phyloP scores from a whole-genome alignment of 352 stramenopile species.

The Globisporangium camurandrum region DNA sequence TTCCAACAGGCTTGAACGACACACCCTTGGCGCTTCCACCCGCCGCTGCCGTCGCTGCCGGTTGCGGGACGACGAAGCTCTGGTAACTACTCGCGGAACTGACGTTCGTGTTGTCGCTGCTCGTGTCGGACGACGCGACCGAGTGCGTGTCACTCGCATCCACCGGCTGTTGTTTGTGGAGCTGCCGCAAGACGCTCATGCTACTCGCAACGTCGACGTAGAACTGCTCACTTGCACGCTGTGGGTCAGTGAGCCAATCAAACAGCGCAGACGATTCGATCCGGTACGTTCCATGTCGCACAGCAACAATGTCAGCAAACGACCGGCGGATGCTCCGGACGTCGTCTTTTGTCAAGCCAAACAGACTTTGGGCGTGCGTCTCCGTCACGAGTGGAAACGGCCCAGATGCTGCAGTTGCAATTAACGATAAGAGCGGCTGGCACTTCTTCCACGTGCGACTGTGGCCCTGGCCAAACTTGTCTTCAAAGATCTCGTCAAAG shows the following conservation, averaged over 20 bases:
- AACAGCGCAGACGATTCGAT: constrained; percentile 66
- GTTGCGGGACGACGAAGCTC: constrained; percentile 15
- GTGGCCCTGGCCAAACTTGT: constrained; percentile 76
- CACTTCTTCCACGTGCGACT: constrained; percentile 75
- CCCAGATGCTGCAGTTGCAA: constrained; percentile 55
- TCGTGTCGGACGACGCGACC: constrained; percentile 13
- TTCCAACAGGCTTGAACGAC: constrained; percentile 44
- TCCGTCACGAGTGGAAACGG: constrained; percentile 73
- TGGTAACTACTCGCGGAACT: constrained; percentile 12
- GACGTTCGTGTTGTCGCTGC: constrained; percentile 13
- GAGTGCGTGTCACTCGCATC: constrained; percentile 8
- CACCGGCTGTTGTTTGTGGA: constrained; percentile 19
- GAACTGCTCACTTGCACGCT: constrained; percentile 53
- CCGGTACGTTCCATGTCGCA: constrained; percentile 57
- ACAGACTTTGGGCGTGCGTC: constrained; percentile 47
- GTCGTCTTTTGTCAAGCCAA: constrained; percentile 52
- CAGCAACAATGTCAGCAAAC: constrained; percentile 66
- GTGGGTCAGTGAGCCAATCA: constrained; percentile 52
- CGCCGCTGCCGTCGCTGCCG: constrained; percentile 17
- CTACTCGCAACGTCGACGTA: constrained; percentile 46
- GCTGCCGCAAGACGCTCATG: constrained; percentile 33
- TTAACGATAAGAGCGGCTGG: constrained; percentile 61
- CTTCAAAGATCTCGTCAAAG: constrained; percentile 80
- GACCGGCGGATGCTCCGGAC: constrained; percentile 59
- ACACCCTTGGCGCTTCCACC: constrained; percentile 3